Base-by-base conservation (phyloP, 768 basidiomycete species). In the Pilatotrama ljubarskyi region DNA sequence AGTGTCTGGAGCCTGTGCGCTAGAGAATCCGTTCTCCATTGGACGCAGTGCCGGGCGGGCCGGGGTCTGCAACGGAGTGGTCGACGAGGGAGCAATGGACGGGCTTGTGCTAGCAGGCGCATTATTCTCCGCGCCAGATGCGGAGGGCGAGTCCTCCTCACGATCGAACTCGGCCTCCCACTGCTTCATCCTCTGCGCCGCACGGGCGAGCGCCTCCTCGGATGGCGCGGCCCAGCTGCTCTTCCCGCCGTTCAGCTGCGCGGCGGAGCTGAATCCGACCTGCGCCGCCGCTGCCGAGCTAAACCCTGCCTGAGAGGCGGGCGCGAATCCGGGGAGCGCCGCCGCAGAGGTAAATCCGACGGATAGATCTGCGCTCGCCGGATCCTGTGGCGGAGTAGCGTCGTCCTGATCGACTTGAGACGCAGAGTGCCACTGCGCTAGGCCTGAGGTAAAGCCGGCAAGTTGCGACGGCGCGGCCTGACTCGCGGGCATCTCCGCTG, bases 151-250 rank as follows among this genome's bases (percentile, higher is more conserved):
- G 3, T 22, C 29, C 25, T 49, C 55, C 17, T 67, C 59, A 1
- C 56, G 52, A 1, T 61, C 62, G 15, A 66, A 38, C 20, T 69
- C 69, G 3, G 36, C 49, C 10, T 70, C 56, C 71, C 71, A 72
- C 22, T 57, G 55, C 46, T 65, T 62, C 67, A 69, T 66, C 49
- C 48, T 66, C 49, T 50, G 44, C 17, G 55, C 63, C 0, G 69
- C 71, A 20, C 58, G 62, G 9, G 64, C 65, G 2, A 72, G 58
- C 0, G 71, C 67, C 14, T 63, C 66, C 0, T 64, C 64, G 14
- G 71, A 70, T 1, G 68, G 69, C 17, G 49, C 54, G 1, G 59
- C 52, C 67, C 65, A 68, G 44, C 58, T 52, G 25, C 48, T 66
- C 24, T 63, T 67, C 9, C 54, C 55, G 7, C 59, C 52, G 13